Percentiles rank a stretch among this genome's conserved stretches.
Conservation (phyloP, 1,284 basidiomycete genomes). For the Trichosporon sp. region DNA sequence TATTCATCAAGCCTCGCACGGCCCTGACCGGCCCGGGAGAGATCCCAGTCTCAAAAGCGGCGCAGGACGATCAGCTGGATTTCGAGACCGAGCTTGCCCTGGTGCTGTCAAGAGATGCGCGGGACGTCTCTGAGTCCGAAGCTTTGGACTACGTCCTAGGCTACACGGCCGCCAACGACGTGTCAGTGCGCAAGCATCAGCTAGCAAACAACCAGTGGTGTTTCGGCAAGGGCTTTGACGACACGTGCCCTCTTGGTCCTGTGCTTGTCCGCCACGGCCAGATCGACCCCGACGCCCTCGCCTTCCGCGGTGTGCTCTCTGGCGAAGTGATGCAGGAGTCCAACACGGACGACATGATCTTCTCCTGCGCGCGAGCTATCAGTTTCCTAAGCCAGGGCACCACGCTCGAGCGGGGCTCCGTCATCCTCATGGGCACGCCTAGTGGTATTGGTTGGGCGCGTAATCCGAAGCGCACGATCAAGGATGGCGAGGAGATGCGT, state of each 20-base stretch:
- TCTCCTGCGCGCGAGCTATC: constrained; percentile 47
- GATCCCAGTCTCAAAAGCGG: constrained; percentile 46
- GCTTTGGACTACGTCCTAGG: constrained; percentile 54
- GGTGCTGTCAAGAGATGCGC: constrained; percentile 50
- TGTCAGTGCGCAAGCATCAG: constrained; percentile 38
- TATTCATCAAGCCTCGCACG: constrained; percentile 51
- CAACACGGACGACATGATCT: constrained; percentile 46
- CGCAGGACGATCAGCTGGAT: constrained; percentile 51
- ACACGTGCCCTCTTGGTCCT: constrained; percentile 48
- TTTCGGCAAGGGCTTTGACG: constrained; percentile 46
- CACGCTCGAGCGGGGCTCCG: constrained; percentile 70
- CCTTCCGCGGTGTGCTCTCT: constrained; percentile 18
- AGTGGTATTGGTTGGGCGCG: constrained; percentile 45
- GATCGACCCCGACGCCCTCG: constrained; percentile 18
- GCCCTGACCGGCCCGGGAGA: constrained; percentile 48
- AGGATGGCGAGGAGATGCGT: constrained; percentile 46
- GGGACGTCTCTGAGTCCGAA: constrained; percentile 50
- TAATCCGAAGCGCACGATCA: constrained; percentile 33
- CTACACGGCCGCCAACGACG: constrained; percentile 53
- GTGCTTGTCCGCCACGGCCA: constrained; percentile 29
- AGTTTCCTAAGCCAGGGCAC: constrained; percentile 77
- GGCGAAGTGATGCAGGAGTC: constrained; percentile 21
- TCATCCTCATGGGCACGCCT: constrained; percentile 62
- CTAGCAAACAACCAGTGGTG: constrained; percentile 46
- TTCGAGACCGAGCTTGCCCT: constrained; percentile 52